Evolutionary conservation across 306 rosid genomes (phyloP).

Genomic region (Calophaca sinica): DNA sequence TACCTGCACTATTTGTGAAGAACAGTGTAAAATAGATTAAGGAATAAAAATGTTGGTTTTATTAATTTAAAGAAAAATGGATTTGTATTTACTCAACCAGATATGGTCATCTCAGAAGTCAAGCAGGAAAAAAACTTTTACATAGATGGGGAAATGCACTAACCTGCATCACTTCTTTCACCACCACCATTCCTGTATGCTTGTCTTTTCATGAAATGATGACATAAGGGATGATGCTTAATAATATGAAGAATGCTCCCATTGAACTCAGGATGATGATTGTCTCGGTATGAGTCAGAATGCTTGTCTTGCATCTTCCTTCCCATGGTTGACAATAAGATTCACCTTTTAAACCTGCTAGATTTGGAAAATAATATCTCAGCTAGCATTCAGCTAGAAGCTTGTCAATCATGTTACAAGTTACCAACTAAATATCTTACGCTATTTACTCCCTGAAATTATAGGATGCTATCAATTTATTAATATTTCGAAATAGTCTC

Average conservation of each 20-base stretch:
- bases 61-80: too few relatives aligned
- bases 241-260: conserved; percentile 51
- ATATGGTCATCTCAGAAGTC: not conserved
- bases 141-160: conserved; percentile 8
- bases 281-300: conserved; percentile 20
- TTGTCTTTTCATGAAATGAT: conserved; percentile 52
- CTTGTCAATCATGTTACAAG: conserved; percentile 40
- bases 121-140: not conserved
- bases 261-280: conserved; percentile 43
- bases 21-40: not conserved
- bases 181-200: conserved; percentile 37
- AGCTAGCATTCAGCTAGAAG: conserved; percentile 27
- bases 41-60: not conserved
- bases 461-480: too few relatives aligned
- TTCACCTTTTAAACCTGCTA: conserved; percentile 32
- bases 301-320: conserved; percentile 34
- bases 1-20: too few relatives aligned
- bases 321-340: conserved; percentile 48
- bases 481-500: too few relatives aligned
- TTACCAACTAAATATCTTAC: conserved; percentile 4
- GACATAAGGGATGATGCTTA: conserved; percentile 57
- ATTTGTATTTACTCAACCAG: not conserved
- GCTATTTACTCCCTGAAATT: too few relatives aligned
- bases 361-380: not conserved
- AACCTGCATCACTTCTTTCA: conserved; percentile 37